Evolutionary conservation across 345 rosid genomes (phyloP), one percentile per base, ranked within the genome.

Genomic region (Euphorbia peplus): DNA sequence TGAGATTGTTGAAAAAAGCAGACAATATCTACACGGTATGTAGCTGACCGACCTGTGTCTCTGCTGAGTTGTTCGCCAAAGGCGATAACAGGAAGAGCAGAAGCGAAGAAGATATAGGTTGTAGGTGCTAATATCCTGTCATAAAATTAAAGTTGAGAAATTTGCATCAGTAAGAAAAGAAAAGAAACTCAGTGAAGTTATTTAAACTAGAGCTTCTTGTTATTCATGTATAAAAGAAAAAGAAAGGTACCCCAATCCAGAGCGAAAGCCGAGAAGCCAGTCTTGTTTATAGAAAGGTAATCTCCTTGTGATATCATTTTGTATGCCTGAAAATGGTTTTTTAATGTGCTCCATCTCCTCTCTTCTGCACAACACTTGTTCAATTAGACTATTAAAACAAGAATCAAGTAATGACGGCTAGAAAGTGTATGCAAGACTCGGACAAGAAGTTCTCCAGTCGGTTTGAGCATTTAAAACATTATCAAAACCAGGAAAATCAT

Each of bases 21-120:
- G 37, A 32, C 6, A 32, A 32, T 32, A 32, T 32, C 37, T 32
- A 32, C 11, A 39, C 1, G 8, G 8, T 5, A 39, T 39, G 42
- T 48, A 28, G 50, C 2, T 8, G 37, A 48, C 18, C 47, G 28
- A 86, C 95, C 93, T 69, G 97, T 91, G n/a, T 87, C 87, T 63
- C 91, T 79, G 65, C 87, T 85, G 5, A 91, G 82, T 67, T 89
- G 97, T 75, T 91, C 96, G 1, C 97, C 97, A 15, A 91, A 91
- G 16, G 96, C 93, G 4, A 91, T 81, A 39, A 91, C 97, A 8
- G 93, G 97, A 70, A 91, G 83, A 3, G 93, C 90, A 62, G 96
- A 91, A 11, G 97, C 96, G 41, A 89, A 91, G 76, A 86, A 89
- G 8, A 86, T 91, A 66, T 89, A 91, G n/a, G 93, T 80, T 0